Evolutionary conservation across 192 early-diverging fungal genomes (phyloP).

Genomic region (Kappamyces sp.): DNA sequence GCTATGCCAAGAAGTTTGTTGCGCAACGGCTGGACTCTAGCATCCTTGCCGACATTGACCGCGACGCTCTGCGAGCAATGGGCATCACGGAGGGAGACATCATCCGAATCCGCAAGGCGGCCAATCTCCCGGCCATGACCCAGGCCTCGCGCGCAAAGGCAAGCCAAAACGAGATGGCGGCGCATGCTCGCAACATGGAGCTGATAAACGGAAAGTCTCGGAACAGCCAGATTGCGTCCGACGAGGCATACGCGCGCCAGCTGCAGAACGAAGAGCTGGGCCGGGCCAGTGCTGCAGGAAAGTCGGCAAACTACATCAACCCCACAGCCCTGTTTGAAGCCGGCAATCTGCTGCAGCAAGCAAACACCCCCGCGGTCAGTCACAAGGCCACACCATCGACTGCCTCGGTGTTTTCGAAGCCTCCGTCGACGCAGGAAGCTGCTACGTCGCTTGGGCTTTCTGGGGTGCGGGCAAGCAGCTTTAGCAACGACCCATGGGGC

Average conservation of each 20-base stretch:
- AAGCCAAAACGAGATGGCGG: conserved; percentile 40
- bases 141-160: background rate
- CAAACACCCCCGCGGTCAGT: background rate
- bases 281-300: conserved; percentile 11
- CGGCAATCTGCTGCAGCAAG: conserved; percentile 13
- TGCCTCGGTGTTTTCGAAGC: background rate
- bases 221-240: conserved; percentile 60
- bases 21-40: conserved; percentile 79
- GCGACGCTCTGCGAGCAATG: conserved; percentile 66
- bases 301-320: conserved; percentile 16
- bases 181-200: conserved; percentile 34
- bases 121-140: conserved; percentile 14
- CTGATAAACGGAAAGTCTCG: conserved; percentile 22
- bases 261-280: conserved; percentile 67
- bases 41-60: conserved; percentile 68
- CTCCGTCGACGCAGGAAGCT: conserved; percentile 13
- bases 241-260: conserved; percentile 75
- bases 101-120: conserved; percentile 63
- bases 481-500: conserved; percentile 27
- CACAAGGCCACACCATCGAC: background rate
- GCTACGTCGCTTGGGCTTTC: conserved; percentile 2
- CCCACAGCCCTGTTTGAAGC: conserved; percentile 20
- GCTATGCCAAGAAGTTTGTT: conserved; percentile 80
- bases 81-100: conserved; percentile 84
- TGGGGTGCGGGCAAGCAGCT: background rate